Conservation (phyloP, 2,329 filamentous ascomycete genomes). For the Proliferodiscus dingleyae region DNA sequence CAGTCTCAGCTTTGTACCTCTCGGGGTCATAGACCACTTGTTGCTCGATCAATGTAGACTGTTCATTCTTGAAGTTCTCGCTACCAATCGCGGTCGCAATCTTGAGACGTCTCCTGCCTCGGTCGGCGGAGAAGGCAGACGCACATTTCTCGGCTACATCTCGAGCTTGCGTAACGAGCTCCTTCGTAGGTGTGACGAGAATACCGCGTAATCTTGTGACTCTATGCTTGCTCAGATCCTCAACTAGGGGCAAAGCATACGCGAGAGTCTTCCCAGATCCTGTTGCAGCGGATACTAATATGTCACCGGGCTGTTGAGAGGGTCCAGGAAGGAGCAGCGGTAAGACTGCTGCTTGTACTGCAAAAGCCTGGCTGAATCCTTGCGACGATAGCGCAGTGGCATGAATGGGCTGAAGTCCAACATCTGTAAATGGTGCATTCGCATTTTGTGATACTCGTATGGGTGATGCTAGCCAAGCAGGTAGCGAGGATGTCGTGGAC, state of each 20-base stretch:
- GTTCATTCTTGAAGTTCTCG: constrained; percentile 65
- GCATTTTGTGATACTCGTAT: constrained; percentile 60
- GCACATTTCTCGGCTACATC: constrained; percentile 72
- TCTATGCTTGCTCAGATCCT: constrained; percentile 61
- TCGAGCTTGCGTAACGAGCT: constrained; percentile 81
- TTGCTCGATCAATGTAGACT: constrained; percentile 55
- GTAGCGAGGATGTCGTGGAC: constrained; percentile 72
- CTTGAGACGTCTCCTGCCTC: constrained; percentile 59
- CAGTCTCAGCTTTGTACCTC: constrained; percentile 43
- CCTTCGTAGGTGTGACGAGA: constrained; percentile 84
- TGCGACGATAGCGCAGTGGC: constrained; percentile 60
- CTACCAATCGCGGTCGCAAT: constrained; percentile 81
- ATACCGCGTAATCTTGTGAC: constrained; percentile 69
- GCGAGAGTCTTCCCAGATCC: constrained; percentile 94
- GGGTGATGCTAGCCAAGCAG: constrained; percentile 74
- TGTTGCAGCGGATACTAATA: constrained; percentile 88
- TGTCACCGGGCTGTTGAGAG: constrained; percentile 62
- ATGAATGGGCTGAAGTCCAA: constrained; percentile 59
- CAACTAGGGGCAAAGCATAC: constrained; percentile 81
- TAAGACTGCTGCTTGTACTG: constrained; percentile 74
- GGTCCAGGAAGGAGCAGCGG: constrained; percentile 69
- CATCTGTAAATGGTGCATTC: constrained; percentile 54
- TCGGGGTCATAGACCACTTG: constrained; percentile 65
- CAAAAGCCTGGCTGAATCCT: constrained; percentile 67
- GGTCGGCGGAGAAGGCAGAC: constrained; percentile 49